A percentile compares a stretch with the other conserved stretches of the same genome.
Conservation (phyloP, 78 protist genomes). For the Dictyostelium capitatum region DNA sequence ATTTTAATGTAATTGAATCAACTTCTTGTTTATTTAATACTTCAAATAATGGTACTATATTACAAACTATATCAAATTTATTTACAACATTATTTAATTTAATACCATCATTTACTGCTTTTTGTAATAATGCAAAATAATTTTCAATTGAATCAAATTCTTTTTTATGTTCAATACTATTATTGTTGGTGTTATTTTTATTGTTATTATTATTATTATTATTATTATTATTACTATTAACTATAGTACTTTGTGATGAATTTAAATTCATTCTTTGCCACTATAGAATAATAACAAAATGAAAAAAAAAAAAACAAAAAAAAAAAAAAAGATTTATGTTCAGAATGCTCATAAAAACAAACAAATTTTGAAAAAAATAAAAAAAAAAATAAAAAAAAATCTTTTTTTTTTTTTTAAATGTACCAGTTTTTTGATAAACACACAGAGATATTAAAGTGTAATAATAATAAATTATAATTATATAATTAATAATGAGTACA, state of each 20-base stretch:
- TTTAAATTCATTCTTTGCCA: neutral
- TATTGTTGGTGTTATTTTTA: neutral
- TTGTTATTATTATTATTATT: neutral
- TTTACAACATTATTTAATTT: slow-evolving; percentile 31
- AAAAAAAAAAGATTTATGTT: neutral
- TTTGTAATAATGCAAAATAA: slow-evolving; percentile 21
- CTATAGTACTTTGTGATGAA: neutral
- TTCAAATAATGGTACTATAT: slow-evolving; percentile 16
- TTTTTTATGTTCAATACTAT: neutral
- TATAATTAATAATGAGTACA: neutral
- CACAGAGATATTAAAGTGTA: neutral
- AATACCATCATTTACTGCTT: slow-evolving; percentile 59
- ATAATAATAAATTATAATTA: neutral
- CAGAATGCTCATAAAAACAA: neutral
- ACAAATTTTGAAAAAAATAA: neutral
- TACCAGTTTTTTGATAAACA: neutral
- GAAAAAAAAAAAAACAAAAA: neutral
- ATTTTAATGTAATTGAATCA: slow-evolving; percentile 46
- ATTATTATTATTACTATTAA: neutral
- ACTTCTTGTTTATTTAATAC: slow-evolving; percentile 23
- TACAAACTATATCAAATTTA: slow-evolving; percentile 46
- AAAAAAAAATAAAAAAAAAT: neutral
- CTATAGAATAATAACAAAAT: neutral
- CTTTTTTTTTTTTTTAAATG: neutral
- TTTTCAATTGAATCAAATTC: slow-evolving; percentile 4